Conservation (phyloP, 2,329 filamentous ascomycete genomes). For the Trichophyton simii region DNA sequence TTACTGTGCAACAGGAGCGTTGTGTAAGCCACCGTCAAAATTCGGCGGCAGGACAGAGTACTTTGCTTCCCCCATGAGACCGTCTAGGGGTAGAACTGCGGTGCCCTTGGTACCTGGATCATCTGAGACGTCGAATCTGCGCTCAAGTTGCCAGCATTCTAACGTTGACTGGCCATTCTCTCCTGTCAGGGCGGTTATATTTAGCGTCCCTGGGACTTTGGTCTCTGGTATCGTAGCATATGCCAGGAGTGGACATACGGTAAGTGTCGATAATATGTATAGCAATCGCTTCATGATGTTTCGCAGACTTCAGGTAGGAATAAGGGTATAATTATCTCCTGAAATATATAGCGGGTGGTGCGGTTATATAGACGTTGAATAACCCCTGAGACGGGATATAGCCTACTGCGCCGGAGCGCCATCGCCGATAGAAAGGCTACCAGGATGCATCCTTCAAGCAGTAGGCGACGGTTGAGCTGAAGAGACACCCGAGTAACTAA, state of each 20-base stretch:
- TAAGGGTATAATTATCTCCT: background rate
- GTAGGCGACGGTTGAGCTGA: background rate
- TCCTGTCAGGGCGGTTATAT: background rate
- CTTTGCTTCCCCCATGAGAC: conserved; percentile 21
- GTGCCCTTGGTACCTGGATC: conserved; percentile 25
- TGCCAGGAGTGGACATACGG: background rate
- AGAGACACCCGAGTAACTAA: background rate
- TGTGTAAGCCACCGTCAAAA: conserved; percentile 32
- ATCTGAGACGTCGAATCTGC: conserved; percentile 24
- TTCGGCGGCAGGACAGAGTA: conserved; percentile 27
- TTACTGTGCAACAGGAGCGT: conserved; percentile 33
- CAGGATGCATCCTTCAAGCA: background rate
- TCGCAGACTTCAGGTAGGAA: background rate
- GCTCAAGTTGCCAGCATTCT: conserved; percentile 36
- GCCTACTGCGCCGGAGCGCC: background rate
- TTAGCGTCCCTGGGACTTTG: background rate
- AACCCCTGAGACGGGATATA: background rate
- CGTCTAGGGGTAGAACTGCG: conserved; percentile 22
- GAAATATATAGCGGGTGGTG: too few relatives aligned
- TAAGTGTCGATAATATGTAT: background rate
- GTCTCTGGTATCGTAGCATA: background rate
- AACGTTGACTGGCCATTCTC: conserved; percentile 25
- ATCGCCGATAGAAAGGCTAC: background rate
- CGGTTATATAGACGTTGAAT: background rate
- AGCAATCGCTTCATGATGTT: background rate